phyloP scores from a whole-genome alignment of 768 basidiomycete species.

The Omphalotus guepiniiformis region DNA sequence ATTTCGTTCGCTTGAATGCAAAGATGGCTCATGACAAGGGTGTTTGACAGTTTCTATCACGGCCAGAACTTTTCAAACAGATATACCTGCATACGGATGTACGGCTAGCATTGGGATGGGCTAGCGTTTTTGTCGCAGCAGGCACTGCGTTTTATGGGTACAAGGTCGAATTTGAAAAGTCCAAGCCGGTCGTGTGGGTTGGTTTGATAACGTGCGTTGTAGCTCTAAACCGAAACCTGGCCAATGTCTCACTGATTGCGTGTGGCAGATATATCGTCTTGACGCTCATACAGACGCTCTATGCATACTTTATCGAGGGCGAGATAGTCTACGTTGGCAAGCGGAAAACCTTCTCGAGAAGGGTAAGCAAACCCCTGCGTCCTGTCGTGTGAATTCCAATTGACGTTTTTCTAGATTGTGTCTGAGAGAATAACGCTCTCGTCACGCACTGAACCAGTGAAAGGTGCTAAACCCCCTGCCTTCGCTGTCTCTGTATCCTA shows the following conservation, averaged over 20 bases:
- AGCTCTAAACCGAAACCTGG: not conserved
- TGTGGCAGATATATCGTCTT: constrained; percentile 65
- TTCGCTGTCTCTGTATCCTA: constrained; percentile 69
- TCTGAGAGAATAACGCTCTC: constrained; percentile 84
- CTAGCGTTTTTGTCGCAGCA: constrained; percentile 75
- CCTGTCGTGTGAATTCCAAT: not conserved
- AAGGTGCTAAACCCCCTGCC: constrained; percentile 49
- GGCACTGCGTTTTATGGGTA: constrained; percentile 84
- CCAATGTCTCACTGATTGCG: constrained; percentile 9
- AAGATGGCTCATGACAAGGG: not conserved
- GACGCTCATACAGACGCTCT: constrained; percentile 68
- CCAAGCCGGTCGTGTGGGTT: constrained; percentile 74
- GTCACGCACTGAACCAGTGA: constrained; percentile 60
- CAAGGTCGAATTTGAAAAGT: constrained; percentile 83
- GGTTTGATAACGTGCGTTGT: constrained; percentile 74
- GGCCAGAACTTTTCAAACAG: constrained; percentile 81
- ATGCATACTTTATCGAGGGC: constrained; percentile 84
- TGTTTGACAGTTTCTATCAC: constrained; percentile 63
- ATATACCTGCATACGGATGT: constrained; percentile 88
- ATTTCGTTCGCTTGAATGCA: not conserved
- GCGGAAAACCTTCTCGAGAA: constrained; percentile 84
- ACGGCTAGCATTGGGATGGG: constrained; percentile 82
- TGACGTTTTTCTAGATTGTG: constrained; percentile 58
- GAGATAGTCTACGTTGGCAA: constrained; percentile 85
- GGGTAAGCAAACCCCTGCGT: constrained; percentile 41